Conservation (phyloP, 305 asterid species). For the Caryopteris hybrid region DNA sequence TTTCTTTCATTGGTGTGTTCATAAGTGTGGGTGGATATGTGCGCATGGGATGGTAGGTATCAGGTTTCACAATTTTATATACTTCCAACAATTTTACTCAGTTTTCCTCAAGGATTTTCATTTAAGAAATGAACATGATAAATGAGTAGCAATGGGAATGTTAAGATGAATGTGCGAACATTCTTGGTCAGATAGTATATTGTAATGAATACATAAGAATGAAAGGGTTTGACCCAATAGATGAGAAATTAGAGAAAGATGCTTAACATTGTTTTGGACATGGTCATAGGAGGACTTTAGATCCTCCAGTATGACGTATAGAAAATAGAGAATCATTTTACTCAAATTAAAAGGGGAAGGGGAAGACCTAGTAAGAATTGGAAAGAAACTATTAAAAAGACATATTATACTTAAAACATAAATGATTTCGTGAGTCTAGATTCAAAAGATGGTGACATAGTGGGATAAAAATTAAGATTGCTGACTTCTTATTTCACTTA, state of each 20-base stretch:
- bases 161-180: neutral
- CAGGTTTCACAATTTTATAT: neutral
- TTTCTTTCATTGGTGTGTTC: neutral
- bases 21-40: neutral
- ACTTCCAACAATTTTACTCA: neutral
- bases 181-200: neutral
- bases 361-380: neutral
- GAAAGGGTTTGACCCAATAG: neutral
- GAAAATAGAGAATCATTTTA: neutral
- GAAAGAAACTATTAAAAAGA: neutral
- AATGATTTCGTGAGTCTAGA: neutral
- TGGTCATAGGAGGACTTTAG: neutral
- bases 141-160: neutral
- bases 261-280: neutral
- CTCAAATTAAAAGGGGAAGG: neutral
- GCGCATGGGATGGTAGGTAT: too few species aligned
- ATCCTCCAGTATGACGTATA: neutral
- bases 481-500: neutral
- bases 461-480: too few species aligned
- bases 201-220: neutral
- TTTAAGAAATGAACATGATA: neutral
- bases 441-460: too few species aligned
- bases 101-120: neutral
- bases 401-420: neutral
- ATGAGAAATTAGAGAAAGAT: neutral